Evolutionary conservation across 2,329 filamentous ascomycete genomes (phyloP).

Genomic region (Diplocarpon mali): DNA sequence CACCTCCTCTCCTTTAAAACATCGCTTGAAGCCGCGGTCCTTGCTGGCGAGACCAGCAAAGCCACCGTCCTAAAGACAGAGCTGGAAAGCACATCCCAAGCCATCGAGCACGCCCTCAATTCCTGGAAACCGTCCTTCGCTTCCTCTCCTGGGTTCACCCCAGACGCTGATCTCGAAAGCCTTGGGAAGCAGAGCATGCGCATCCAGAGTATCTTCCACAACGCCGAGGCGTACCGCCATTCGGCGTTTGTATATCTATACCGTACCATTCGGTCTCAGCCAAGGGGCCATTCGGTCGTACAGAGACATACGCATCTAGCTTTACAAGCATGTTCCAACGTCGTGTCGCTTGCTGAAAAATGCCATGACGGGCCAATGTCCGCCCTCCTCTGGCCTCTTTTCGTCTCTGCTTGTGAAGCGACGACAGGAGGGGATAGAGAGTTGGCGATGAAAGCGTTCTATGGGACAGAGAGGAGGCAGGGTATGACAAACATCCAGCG

Average conservation of each 20-base stretch:
- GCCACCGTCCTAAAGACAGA: constrained; percentile 20
- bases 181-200: constrained; percentile 8
- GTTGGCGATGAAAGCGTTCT: constrained; percentile 40
- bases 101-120: constrained; percentile 43
- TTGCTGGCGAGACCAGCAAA: constrained; percentile 29
- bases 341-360: constrained; percentile 35
- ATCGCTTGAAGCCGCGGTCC: constrained; percentile 37
- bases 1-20: constrained; percentile 41
- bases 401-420: constrained; percentile 52
- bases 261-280: constrained; percentile 31
- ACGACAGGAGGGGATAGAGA: constrained; percentile 37
- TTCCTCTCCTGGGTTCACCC: constrained; percentile 21
- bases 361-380: constrained; percentile 43
- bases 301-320: constrained; percentile 42
- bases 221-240: constrained; percentile 40
- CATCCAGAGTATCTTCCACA: constrained; percentile 30
- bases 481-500: constrained; percentile 55
- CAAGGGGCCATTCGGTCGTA: constrained; percentile 37
- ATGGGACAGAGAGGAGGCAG: constrained; percentile 42
- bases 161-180: constrained; percentile 1
- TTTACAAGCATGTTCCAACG: constrained; percentile 42
- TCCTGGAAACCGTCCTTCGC: constrained; percentile 43
- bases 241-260: constrained; percentile 37
- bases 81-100: constrained; percentile 32
- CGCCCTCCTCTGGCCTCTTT: constrained; percentile 53